Evolutionary conservation across 257 asterid genomes (phyloP).

Genomic region (Lycium ferocissimum): DNA sequence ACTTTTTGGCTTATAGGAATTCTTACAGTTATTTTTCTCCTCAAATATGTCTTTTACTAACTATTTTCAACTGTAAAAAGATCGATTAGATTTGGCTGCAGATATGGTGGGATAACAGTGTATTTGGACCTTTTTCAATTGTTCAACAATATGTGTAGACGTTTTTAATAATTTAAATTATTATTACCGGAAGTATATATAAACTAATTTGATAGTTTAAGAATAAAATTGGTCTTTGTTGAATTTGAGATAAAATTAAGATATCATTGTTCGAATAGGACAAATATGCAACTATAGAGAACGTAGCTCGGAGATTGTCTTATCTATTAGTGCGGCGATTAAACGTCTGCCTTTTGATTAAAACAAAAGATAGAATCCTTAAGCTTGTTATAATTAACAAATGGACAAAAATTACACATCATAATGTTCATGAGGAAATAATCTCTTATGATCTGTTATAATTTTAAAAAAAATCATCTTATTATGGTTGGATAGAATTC

Average conservation of each 20-base stretch:
- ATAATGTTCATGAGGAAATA: not conserved
- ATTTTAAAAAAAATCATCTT: not conserved
- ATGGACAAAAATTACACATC: constrained; percentile 8
- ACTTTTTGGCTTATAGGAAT: too few species aligned
- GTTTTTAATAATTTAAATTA: too few species aligned
- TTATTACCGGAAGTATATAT: too few species aligned
- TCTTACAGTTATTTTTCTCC: too few species aligned
- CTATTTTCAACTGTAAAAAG: too few species aligned
- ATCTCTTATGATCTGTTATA: not conserved
- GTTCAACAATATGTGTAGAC: too few species aligned
- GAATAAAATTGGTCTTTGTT: not conserved
- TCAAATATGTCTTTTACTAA: too few species aligned
- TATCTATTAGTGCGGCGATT: not conserved
- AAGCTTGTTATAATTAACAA: not conserved
- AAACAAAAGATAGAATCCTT: not conserved
- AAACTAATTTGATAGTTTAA: too few species aligned
- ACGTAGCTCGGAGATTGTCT: not conserved
- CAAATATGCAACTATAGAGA: not conserved
- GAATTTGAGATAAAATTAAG: not conserved
- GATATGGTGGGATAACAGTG: too few species aligned
- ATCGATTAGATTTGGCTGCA: too few species aligned
- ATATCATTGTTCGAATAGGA: not conserved
- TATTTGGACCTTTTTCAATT: too few species aligned
- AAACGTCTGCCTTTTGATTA: not conserved
- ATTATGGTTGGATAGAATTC: not conserved